Evolutionary conservation across 2,329 filamentous ascomycete genomes (phyloP), one percentile per base, ranked within the genome.

Genomic region (Aspergillus sp.): DNA sequence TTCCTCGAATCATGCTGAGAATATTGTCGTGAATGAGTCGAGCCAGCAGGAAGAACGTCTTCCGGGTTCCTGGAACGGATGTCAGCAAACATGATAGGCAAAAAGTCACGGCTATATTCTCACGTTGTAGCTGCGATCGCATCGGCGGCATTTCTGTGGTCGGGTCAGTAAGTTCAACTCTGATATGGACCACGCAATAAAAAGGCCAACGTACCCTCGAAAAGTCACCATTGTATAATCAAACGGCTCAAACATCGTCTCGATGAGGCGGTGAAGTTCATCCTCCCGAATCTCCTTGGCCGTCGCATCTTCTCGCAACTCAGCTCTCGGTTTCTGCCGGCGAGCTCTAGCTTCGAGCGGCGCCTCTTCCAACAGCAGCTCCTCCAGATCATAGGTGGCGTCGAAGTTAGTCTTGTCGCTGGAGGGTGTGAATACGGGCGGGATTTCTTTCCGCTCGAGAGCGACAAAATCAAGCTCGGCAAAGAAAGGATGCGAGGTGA

Each of bases 401-500:
- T 99, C 95, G 67, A 99, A 99, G 74, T 99, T 99, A 3, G 95
- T 98, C 84, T 99, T 99, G 52, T 98, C 95, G 57, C 92, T 93
- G 0, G 94, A 96, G 0, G 95, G 95, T 20, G 90, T 85, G 73
- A 99, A 99, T 3, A 98, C 87, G 0, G 95, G 95, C 67, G 93
- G 89, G 49, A 98, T 88, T 71, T 92, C 87, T 74, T 97, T 98
- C 64, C 87, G 83, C 73, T 96, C 91, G 39, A 99, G 78, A 0
- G 88, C 87, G 14, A 86, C 87, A 66, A 99, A 99, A 72, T 98
- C 90, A 66, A 98, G 86, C 2, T 84, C 80, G 46, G 88, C 84
- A 81, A 99, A 99, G 80, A 98, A 98, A 6, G 92, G 89, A 71
- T 97, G 90, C 63, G 91, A 84, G 4, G 86, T 92, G 72, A 97